Conservation (phyloP, 2,329 filamentous ascomycete species). For the Talaromyces atroroseus region DNA sequence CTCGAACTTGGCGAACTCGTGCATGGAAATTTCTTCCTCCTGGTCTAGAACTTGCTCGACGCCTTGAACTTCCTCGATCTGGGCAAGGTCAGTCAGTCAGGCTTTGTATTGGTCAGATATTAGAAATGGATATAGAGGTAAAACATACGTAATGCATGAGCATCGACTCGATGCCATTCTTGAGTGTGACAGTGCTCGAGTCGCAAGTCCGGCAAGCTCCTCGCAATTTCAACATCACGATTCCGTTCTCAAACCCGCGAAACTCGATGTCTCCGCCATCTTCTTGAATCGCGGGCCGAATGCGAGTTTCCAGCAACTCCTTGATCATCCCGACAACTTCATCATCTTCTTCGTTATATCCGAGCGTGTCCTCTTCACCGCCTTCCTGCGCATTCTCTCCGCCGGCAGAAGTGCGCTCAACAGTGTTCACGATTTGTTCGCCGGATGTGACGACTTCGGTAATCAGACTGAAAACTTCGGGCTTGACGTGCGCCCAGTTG, state of each 20-base stretch:
- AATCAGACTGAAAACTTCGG: slow-evolving; percentile 91
- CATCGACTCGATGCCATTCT: slow-evolving; percentile 98
- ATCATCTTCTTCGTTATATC: slow-evolving; percentile 82
- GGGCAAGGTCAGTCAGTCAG: slow-evolving; percentile 21
- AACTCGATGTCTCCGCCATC: slow-evolving; percentile 98
- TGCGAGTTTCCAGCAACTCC: slow-evolving; percentile 89
- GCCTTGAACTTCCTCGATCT: slow-evolving; percentile 93
- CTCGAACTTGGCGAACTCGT: slow-evolving; percentile 92
- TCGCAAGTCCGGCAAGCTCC: slow-evolving; percentile 95
- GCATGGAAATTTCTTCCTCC: slow-evolving; percentile 80
- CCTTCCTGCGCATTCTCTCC: slow-evolving; percentile 41
- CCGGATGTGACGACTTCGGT: slow-evolving; percentile 86
- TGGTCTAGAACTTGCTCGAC: slow-evolving; percentile 86
- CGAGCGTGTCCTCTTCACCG: slow-evolving; percentile 61
- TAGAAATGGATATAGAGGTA: slow-evolving; percentile 5
- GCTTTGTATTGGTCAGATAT: not conserved
- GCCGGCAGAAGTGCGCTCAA: slow-evolving; percentile 50
- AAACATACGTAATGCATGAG: slow-evolving; percentile 86
- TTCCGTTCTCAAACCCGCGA: slow-evolving; percentile 78
- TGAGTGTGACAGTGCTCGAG: slow-evolving; percentile 91
- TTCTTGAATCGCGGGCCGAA: slow-evolving; percentile 92
- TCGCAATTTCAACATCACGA: slow-evolving; percentile 78
- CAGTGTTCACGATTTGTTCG: slow-evolving; percentile 69
- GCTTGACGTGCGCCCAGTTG: slow-evolving; percentile 91
- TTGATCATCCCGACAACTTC: slow-evolving; percentile 99